Evolutionary conservation across 2,329 filamentous ascomycete species (phyloP), one percentile per base, ranked within the genome.

Genomic region (Leptographium lundbergii): DNA sequence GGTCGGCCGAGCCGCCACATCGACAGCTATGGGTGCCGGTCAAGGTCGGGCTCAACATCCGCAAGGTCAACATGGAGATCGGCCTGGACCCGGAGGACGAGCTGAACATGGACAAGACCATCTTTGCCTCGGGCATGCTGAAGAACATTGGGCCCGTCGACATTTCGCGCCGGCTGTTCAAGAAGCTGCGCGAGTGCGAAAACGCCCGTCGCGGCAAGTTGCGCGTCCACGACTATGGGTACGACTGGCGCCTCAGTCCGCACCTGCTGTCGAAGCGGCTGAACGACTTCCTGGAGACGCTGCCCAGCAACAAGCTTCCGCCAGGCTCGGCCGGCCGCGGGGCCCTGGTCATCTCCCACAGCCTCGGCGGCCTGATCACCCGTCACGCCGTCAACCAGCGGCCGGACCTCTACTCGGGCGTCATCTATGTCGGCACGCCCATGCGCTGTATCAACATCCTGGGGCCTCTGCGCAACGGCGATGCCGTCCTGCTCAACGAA

Each of bases 21-120:
- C 84, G 90, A n/a, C 90, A 95, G 68, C 74, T 96, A 0, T 97
- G 92, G 92, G 89, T 95, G 1, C 91, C 91, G 0, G 86, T 96
- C 67, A 96, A 96, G 71, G 86, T 96, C 32, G 91, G 92, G 1
- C 74, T 97, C 56, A 96, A 95, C 65, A 81, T 96, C 62, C 86
- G 91, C 59, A 96, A 94, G 68, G 91, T 92, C 2, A 89, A 97
- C 68, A 77, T 97, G 4, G 90, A 95, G 69, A 86, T 97, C 11
- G 91, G 91, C 0, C 73, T 96, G 5, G 80, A 88, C 17, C 82
- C 82, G 2, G 87, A 91, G 65, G 91, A 95, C 59, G 92, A 96
- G 67, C 87, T 90, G 65, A 80, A 75, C 6, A 94, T 94, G 84
- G 84, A 88, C 63, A 81, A 95, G 60, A 84, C 77, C n/a, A 90